Conservation (phyloP, 2,329 filamentous ascomycete species). For the Ceratocystis destructans region DNA sequence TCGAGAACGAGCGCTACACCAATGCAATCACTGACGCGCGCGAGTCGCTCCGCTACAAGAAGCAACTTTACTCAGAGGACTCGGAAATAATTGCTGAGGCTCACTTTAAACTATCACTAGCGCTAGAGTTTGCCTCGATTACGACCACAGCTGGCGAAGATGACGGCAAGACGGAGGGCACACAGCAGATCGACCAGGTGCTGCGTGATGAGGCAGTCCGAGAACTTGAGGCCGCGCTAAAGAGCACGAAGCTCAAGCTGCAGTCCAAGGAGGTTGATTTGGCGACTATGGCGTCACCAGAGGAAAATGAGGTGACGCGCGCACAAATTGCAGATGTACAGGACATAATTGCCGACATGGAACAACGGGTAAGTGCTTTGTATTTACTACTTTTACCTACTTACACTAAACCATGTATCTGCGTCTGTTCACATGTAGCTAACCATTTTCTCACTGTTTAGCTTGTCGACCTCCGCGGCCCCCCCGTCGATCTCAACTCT, state of each 20-base stretch:
- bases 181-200: slow-evolving; percentile 47
- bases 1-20: slow-evolving; percentile 82
- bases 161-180: slow-evolving; percentile 33
- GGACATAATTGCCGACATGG: slow-evolving; percentile 66
- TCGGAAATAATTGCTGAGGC: slow-evolving; percentile 83
- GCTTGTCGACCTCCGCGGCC: slow-evolving; percentile 55
- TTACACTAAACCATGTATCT: background rate
- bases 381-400: background rate
- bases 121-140: slow-evolving; percentile 82
- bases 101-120: slow-evolving; percentile 90
- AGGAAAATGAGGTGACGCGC: slow-evolving; percentile 51
- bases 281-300: slow-evolving; percentile 46
- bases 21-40: slow-evolving; percentile 77
- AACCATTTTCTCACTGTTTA: slow-evolving; percentile 23
- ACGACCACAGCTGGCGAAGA: slow-evolving; percentile 43
- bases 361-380: slow-evolving; percentile 46
- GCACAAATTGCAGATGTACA: slow-evolving; percentile 57
- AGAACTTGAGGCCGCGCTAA: slow-evolving; percentile 61
- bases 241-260: slow-evolving; percentile 57
- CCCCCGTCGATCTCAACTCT: slow-evolving; percentile 44
- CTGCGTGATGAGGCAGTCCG: slow-evolving; percentile 56
- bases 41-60: slow-evolving; percentile 63
- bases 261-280: slow-evolving; percentile 55
- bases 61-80: slow-evolving; percentile 63
- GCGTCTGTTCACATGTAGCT: too few relatives aligned